Percentiles rank a stretch among this genome's conserved stretches.
Conservation (phyloP, 148 eudicot species). For the Chenopodium suecicum region DNA sequence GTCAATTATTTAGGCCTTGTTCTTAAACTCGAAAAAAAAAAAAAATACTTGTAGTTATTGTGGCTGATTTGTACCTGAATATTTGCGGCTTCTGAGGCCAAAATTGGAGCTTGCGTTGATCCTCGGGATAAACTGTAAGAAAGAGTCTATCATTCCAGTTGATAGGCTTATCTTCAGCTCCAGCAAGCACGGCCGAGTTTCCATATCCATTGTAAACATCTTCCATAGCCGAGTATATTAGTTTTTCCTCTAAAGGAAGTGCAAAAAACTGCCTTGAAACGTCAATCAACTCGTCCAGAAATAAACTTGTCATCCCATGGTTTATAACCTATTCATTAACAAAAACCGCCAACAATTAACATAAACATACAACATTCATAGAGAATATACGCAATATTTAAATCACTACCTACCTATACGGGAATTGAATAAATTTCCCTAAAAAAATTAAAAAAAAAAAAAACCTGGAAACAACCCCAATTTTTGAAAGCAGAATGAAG, state of each 20-base stretch:
- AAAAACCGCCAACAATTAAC: neutral
- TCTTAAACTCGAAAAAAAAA: no score
- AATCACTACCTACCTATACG: no score
- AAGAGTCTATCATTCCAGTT: neutral
- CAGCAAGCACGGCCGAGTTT: conserved; percentile 20
- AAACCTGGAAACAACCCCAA: conserved; percentile 40
- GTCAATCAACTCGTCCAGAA: conserved; percentile 51
- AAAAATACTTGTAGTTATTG: no score
- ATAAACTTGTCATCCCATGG: conserved; percentile 55
- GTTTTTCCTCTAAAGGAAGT: conserved; percentile 47
- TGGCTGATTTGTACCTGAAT: conserved; percentile 17
- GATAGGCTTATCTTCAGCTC: conserved; percentile 33
- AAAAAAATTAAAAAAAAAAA: no score
- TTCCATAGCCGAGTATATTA: conserved; percentile 22
- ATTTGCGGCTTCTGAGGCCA: conserved; percentile 31
- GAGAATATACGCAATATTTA: no score
- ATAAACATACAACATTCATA: no score
- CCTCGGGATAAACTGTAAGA: conserved; percentile 37
- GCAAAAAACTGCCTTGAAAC: conserved; percentile 49
- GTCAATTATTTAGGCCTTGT: neutral
- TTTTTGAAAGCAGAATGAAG: conserved; percentile 27
- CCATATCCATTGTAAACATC: conserved; percentile 52
- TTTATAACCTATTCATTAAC: conserved; percentile 35
- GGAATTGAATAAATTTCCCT: no score
- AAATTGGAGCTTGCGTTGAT: conserved; percentile 28